phyloP scores from a whole-genome alignment of 352 stramenopile species.

The Thalassiosira exigua region DNA sequence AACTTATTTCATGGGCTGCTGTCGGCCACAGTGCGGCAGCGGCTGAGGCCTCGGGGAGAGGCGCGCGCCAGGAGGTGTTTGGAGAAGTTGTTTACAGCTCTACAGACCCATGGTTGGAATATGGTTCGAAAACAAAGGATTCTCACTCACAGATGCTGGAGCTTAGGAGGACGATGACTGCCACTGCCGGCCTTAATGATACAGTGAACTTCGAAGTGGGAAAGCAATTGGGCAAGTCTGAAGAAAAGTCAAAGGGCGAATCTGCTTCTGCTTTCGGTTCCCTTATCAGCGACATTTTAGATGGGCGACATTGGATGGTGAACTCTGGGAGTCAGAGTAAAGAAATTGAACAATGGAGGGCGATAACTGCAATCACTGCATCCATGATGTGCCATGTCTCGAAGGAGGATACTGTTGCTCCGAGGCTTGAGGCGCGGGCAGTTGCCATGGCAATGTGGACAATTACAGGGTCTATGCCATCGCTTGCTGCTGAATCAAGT shows the following conservation, averaged over 20 bases:
- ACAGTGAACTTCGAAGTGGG: constrained; percentile 53
- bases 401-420: constrained; percentile 74
- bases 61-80: constrained; percentile 75
- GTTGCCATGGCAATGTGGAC: constrained; percentile 81
- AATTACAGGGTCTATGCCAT: constrained; percentile 60
- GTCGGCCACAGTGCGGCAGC: constrained; percentile 78
- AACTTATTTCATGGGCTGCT: constrained; percentile 82
- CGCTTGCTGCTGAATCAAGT: neutral
- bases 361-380: constrained; percentile 72
- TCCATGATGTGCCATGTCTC: constrained; percentile 81
- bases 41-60: constrained; percentile 71
- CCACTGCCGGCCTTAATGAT: constrained; percentile 74
- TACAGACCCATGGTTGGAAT: constrained; percentile 79
- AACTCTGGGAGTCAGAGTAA: constrained; percentile 16
- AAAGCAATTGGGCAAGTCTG: constrained; percentile 48
- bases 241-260: constrained; percentile 38
- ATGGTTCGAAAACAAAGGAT: constrained; percentile 60
- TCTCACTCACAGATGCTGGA: constrained; percentile 77
- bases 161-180: constrained; percentile 72
- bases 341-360: constrained; percentile 65
- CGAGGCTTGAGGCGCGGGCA: constrained; percentile 76
- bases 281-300: constrained; percentile 76
- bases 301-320: constrained; percentile 71
- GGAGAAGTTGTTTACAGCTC: constrained; percentile 69
- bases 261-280: constrained; percentile 59